Percentiles rank a stretch among this genome's conserved stretches.
Evolutionary conservation across 139 green algal species (phyloP).

Genomic region (Spirogloea muscicola): DNA sequence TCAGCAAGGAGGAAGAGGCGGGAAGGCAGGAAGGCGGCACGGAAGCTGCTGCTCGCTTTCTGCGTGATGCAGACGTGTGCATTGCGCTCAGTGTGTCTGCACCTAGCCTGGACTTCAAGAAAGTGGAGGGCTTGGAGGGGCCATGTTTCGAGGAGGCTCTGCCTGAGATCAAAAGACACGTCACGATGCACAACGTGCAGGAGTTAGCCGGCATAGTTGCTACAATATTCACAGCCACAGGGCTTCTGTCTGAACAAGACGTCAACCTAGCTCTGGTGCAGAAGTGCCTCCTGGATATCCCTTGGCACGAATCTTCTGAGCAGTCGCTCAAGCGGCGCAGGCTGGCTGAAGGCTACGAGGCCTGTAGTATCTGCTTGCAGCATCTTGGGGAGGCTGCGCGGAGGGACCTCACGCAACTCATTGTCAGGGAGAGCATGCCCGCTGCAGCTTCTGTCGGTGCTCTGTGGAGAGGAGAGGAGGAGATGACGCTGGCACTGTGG

Average conservation of each 20-base stretch:
- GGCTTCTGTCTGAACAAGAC: neutral
- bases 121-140: neutral
- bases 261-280: too few species aligned
- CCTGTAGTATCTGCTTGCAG: too few species aligned
- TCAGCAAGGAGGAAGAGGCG: neutral
- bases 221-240: neutral
- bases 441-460: too few species aligned
- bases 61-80: slow-evolving; percentile 12
- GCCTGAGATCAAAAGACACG: neutral
- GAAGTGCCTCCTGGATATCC: too few species aligned
- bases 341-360: too few species aligned
- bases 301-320: too few species aligned
- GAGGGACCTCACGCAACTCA: too few species aligned
- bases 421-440: too few species aligned
- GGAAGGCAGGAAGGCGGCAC: neutral
- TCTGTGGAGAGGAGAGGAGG: too few species aligned
- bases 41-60: neutral
- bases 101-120: slow-evolving; percentile 23
- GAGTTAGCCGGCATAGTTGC: neutral
- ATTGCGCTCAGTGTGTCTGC: neutral
- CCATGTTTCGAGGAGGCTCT: neutral
- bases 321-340: too few species aligned
- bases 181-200: neutral
- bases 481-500: too few species aligned
- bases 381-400: too few species aligned